Evolutionary conservation across 306 rosid genomes (phyloP).

Genomic region (Astragalus membranaceus): DNA sequence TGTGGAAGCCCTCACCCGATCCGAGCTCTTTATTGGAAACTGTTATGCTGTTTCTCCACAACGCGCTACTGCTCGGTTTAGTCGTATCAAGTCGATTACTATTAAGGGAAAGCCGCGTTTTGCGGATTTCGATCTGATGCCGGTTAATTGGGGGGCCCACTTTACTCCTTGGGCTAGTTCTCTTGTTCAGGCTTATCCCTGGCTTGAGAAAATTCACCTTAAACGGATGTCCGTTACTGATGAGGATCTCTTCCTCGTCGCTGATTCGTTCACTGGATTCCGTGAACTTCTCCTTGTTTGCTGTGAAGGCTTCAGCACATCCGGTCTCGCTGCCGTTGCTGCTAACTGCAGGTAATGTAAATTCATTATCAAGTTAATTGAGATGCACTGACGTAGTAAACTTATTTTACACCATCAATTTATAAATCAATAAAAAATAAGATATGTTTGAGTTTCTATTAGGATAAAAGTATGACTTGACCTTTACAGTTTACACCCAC

Average conservation of each 20-base stretch:
- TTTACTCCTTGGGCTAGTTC: constrained; percentile 7
- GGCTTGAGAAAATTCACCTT: constrained; percentile 67
- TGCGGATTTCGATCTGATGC: constrained; percentile 86
- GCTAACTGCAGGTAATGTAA: neutral
- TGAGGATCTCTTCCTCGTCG: constrained; percentile 47
- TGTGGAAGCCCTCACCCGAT: constrained; percentile 58
- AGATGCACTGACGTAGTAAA: no score
- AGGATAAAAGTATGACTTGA: no score
- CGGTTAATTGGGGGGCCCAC: constrained; percentile 72
- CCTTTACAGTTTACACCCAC: no score
- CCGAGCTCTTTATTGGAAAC: constrained; percentile 80
- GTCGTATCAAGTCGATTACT: constrained; percentile 43
- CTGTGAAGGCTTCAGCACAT: neutral
- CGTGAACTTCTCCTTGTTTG: constrained; percentile 29
- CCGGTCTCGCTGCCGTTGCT: neutral
- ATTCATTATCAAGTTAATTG: no score
- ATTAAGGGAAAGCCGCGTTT: constrained; percentile 87
- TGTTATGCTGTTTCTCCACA: constrained; percentile 66
- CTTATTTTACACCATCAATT: no score
- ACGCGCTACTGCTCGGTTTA: constrained; percentile 57
- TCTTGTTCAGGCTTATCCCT: neutral
- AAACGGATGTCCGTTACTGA: constrained; percentile 74
- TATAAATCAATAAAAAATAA: no score
- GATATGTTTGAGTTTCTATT: no score
- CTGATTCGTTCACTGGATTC: constrained; percentile 46